Evolutionary conservation across 306 rosid genomes (phyloP), one percentile per base, ranked within the genome.

Genomic region (Delonix regia): DNA sequence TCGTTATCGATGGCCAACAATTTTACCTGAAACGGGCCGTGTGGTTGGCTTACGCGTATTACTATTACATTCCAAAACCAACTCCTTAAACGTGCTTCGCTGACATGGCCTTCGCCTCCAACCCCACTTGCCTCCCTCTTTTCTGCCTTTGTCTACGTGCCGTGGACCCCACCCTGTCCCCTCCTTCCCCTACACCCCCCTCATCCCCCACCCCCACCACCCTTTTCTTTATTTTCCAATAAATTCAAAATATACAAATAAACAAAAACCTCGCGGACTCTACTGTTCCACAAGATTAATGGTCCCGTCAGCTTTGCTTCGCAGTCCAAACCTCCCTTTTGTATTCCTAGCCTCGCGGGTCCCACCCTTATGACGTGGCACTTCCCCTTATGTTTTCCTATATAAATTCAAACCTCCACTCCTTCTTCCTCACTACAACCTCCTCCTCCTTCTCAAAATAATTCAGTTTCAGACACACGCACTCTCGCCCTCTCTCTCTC

Each of bases 31-130:
- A 80, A 74, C 4, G 60, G 68, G 77, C 74, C 82, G 11, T 10
- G 5, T 78, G 74, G 89, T 83, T 83, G 87, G 89, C 6, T 41
- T 2, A 80, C 89, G 89, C 87, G 85, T 77, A 80, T 73, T 53
- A 77, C 27, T 80, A 78, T 73, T 53, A 81, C 27, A 81, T 45
- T 68, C 80, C 81, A 72, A 82, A 83, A 48, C 63, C 67, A 9
- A 65, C 6, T 65, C 76, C 75, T 9, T 25, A 57, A 86, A 80
- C 85, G 52, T 76, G 80, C 75, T 11, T 73, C 52, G 66, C 79
- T 83, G 83, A 86, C 89, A 69, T 86, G 59, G 25, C 21, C 2
- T 22, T 51, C 75, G 76, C 44, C 75, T 83, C 80, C 27, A 75
- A 24, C 81, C 80, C 89, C 89, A 80, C 80, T 77, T 75, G 14